These are phyloP conservation scores for Solanum sejunctum DNA, from an alignment of 257 asterid species.

Conservation along the genomic window DNA sequence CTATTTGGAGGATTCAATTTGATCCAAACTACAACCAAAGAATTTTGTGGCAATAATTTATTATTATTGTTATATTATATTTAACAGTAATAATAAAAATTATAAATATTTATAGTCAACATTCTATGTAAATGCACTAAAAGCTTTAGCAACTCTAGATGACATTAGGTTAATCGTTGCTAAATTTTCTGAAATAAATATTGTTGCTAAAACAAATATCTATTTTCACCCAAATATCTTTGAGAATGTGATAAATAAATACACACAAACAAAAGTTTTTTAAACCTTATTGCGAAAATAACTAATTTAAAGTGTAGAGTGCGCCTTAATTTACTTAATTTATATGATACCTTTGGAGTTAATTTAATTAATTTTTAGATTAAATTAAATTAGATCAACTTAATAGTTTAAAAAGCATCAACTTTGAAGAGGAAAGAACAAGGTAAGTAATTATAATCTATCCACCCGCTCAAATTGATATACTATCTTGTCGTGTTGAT, in stretches of 20 bases:
- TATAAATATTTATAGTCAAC: too few species aligned
- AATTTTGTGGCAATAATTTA: too few species aligned
- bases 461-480: too few species aligned
- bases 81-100: too few species aligned
- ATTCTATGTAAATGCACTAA: too few species aligned
- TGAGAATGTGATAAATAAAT: neutral
- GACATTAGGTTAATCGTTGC: too few species aligned
- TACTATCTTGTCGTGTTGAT: neutral
- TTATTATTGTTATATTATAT: too few species aligned
- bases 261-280: neutral
- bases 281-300: neutral
- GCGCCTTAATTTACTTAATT: neutral
- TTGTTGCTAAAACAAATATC: too few species aligned
- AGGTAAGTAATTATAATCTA: too few species aligned
- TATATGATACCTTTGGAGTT: too few species aligned
- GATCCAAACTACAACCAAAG: neutral
- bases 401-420: neutral
- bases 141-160: too few species aligned
- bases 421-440: neutral
- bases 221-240: neutral
- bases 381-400: neutral
- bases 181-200: too few species aligned
- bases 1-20: neutral
- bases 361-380: neutral
- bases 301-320: neutral